phyloP scores from a whole-genome alignment of 129 eudicot species.

The Dittrichia graveolens region DNA sequence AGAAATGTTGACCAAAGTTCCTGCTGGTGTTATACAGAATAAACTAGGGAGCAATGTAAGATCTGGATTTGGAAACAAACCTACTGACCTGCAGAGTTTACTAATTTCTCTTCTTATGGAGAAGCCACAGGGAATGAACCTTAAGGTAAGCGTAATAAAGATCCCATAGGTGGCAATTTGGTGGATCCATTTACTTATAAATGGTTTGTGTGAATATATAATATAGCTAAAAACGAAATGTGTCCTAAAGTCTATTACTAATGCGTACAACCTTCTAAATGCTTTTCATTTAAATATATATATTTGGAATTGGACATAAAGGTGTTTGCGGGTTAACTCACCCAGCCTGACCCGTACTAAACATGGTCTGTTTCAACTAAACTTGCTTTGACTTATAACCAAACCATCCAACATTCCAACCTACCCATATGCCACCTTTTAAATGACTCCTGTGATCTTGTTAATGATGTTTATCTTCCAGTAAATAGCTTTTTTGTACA shows the following conservation, averaged over 20 bases:
- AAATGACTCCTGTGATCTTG: not conserved
- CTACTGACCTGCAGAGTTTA: constrained; percentile 55
- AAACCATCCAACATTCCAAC: not conserved
- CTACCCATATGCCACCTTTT: not conserved
- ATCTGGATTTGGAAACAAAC: constrained; percentile 44
- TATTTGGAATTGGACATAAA: not conserved
- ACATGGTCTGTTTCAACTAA: not conserved
- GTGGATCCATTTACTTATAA: not conserved
- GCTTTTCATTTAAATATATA: not conserved
- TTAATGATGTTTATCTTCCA: not conserved
- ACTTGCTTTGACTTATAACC: not conserved
- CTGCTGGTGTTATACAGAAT: constrained; percentile 35
- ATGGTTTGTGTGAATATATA: not conserved
- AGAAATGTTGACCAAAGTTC: constrained; percentile 46
- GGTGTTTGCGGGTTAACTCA: not conserved
- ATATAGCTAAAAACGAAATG: constrained; percentile 5
- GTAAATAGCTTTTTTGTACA: not conserved
- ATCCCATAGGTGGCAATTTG: not conserved
- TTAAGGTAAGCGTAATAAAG: constrained; percentile 53
- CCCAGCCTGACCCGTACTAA: not conserved
- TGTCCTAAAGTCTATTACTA: not conserved
- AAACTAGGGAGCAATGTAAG: constrained; percentile 42
- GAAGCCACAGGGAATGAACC: constrained; percentile 78
- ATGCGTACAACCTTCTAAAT: not conserved
- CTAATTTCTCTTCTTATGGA: constrained; percentile 67